Evolutionary conservation across 1,284 basidiomycete species (phyloP).

Genomic region (Coniophora puteana): DNA sequence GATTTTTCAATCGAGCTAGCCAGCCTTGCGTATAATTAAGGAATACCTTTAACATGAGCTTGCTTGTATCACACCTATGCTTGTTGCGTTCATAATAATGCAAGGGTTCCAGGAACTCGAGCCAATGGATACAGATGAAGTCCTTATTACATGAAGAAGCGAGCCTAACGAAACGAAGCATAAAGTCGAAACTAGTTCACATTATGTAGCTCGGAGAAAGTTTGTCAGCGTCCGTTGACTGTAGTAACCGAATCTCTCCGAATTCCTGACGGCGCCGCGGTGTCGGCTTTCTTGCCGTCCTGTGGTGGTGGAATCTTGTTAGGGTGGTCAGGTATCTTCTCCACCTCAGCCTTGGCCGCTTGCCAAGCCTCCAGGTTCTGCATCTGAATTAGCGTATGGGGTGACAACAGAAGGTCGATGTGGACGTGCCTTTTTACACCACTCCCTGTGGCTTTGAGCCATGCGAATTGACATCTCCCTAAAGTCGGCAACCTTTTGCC

Average conservation of each 20-base stretch:
- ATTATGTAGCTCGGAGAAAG: no score
- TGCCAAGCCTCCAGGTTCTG: conserved; percentile 97
- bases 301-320: conserved; percentile 54
- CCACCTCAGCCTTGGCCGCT: conserved; percentile 88
- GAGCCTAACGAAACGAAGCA: no score
- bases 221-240: conserved; percentile 44
- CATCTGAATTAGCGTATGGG: conserved; percentile 9
- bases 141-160: no score
- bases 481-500: conserved; percentile 96
- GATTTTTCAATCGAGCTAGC: no score
- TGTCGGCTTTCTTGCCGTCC: conserved; percentile 18
- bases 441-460: conserved; percentile 89
- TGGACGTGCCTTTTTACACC: conserved; percentile 81
- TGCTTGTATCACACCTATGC: no score
- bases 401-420: no score
- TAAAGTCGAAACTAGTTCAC: no score
- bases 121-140: no score
- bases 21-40: no score
- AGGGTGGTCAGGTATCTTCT: conserved; percentile 85
- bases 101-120: no score
- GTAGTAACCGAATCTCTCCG: conserved; percentile 64
- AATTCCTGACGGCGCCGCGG: conserved; percentile 30
- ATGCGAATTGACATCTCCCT: conserved; percentile 90
- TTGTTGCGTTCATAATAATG: no score
- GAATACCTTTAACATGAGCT: no score